A percentile compares a stretch with the other conserved stretches of the same genome.
These are phyloP conservation scores for Cyclocybe cylindracea DNA, from an alignment of 768 basidiomycete genomes.

Conservation along the genomic window DNA sequence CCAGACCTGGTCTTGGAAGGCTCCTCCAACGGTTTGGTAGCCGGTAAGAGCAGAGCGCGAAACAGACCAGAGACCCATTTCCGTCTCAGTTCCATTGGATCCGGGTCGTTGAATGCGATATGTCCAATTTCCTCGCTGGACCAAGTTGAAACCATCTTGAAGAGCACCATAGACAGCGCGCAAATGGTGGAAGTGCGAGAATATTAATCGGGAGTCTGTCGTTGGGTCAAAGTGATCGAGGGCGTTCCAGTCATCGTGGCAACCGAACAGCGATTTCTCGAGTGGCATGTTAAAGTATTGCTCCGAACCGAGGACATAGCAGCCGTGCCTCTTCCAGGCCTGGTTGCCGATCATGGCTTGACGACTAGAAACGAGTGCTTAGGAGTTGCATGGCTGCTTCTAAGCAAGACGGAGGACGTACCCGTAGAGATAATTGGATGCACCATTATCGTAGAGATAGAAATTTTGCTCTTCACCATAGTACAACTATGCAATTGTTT, in stretches of 20 bases:
- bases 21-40: slow-evolving; percentile 65
- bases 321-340: slow-evolving; percentile 94
- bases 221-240: slow-evolving; percentile 96
- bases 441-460: slow-evolving; percentile 86
- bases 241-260: slow-evolving; percentile 88
- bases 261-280: slow-evolving; percentile 76
- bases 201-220: slow-evolving; percentile 69
- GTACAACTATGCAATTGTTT: slow-evolving; percentile 48
- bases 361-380: slow-evolving; percentile 51
- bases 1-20: slow-evolving; percentile 72
- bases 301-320: slow-evolving; percentile 85
- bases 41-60: slow-evolving; percentile 61
- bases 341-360: slow-evolving; percentile 85
- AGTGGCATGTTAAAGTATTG: slow-evolving; percentile 96
- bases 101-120: slow-evolving; percentile 76
- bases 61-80: slow-evolving; percentile 88
- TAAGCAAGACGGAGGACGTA: slow-evolving; percentile 30
- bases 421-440: slow-evolving; percentile 91
- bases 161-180: slow-evolving; percentile 69
- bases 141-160: slow-evolving; percentile 87
- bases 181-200: slow-evolving; percentile 72
- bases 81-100: slow-evolving; percentile 77
- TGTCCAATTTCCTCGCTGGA: slow-evolving; percentile 86
- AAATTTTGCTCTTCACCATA: slow-evolving; percentile 95
- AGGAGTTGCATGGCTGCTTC: background rate